Conservation (phyloP, 768 basidiomycete species). For the Phylloporus sp. region DNA sequence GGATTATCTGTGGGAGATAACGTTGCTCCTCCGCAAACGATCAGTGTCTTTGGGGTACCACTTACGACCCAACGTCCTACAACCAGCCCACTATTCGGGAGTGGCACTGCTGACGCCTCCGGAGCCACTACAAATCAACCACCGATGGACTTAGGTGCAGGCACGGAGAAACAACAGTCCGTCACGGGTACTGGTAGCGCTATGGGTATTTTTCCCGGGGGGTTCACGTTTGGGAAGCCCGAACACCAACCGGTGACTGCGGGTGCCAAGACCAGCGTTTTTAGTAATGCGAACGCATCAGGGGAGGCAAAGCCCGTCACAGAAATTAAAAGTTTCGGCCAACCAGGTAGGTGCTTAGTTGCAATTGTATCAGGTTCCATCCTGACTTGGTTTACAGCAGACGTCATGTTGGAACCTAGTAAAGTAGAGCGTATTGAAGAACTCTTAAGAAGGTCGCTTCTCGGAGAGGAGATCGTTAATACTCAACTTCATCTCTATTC, state of each 20-base stretch:
- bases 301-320: constrained; percentile 27
- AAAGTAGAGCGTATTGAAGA: constrained; percentile 6
- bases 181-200: constrained; percentile 30
- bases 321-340: constrained; percentile 23
- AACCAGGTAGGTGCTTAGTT: constrained; percentile 15
- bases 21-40: constrained; percentile 17
- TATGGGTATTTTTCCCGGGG: constrained; percentile 29
- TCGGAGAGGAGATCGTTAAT: no score
- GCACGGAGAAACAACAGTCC: constrained; percentile 32
- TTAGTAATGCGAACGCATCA: constrained; percentile 24
- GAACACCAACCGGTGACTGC: no score
- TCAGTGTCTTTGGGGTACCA: constrained; percentile 18
- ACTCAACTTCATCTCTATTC: constrained; percentile 30
- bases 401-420: no score
- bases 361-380: not conserved
- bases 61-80: constrained; percentile 21
- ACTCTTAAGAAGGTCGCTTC: no score
- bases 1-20: constrained; percentile 68
- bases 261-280: no score
- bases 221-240: no score
- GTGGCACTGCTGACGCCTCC: constrained; percentile 14
- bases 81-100: constrained; percentile 23
- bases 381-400: constrained; percentile 7
- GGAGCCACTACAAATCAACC: constrained; percentile 21
- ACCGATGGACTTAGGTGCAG: constrained; percentile 23